Conservation (phyloP, 768 basidiomycete genomes). For the Infundibulicybe gibba region DNA sequence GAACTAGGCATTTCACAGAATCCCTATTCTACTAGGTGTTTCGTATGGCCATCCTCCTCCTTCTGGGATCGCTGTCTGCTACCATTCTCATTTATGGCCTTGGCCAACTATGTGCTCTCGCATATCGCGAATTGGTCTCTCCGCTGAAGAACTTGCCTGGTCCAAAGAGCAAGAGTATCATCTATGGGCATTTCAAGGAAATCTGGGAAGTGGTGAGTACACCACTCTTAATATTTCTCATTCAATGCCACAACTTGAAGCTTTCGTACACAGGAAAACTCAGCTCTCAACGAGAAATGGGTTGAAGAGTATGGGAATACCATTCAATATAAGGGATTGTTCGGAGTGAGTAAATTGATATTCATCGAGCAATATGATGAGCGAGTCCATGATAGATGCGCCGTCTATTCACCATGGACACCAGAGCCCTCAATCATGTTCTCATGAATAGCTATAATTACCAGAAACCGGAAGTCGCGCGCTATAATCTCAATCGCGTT, state of each 20-base stretch:
- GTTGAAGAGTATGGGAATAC: constrained; percentile 42
- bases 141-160: too few relatives aligned
- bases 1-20: too few relatives aligned
- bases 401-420: constrained; percentile 43
- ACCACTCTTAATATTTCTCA: not conserved
- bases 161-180: too few relatives aligned
- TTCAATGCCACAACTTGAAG: constrained; percentile 6
- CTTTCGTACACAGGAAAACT: constrained; percentile 5
- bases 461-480: constrained; percentile 33
- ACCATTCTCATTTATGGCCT: too few relatives aligned
- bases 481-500: constrained; percentile 21
- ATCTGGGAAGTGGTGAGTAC: constrained; percentile 17
- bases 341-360: constrained; percentile 1
- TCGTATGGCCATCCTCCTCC: too few relatives aligned
- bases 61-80: too few relatives aligned
- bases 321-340: constrained; percentile 32
- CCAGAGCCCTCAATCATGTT: constrained; percentile 46
- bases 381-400: constrained; percentile 7
- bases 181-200: constrained; percentile 28
- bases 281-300: constrained; percentile 42
- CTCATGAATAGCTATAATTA: constrained; percentile 39
- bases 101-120: too few relatives aligned
- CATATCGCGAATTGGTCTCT: too few relatives aligned
- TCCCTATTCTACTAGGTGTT: too few relatives aligned
- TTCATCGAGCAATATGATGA: too few relatives aligned